Base-by-base conservation (phyloP, 1,284 basidiomycete species). In the Fistulina hepatica region DNA sequence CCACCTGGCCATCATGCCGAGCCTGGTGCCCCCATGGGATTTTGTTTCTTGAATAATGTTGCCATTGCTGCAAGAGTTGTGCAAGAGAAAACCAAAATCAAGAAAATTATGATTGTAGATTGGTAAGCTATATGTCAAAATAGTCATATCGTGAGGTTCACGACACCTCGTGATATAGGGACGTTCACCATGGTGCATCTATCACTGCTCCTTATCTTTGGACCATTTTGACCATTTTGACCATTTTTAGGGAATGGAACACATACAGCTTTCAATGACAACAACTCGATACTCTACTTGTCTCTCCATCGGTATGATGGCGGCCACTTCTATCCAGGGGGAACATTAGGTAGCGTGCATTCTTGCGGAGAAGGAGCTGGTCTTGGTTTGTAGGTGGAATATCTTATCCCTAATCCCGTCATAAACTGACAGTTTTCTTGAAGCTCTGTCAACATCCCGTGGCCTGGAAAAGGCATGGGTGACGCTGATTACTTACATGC, bases 21-120 rank as follows among this genome's bases (percentile, higher is more conserved):
- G 58, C 95, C 95, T 2, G 83, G 94, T 47, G 85, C 92, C 55
- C 86, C 91, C 52, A 97, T 97, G 88, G 95, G 95, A 1, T 99
- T 99, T 60, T 98, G 95, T 60, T 93, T 99, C 64, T 97, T 91
- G 66, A 99, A 99, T 60, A 99, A 99, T 51, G 93, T 95, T 15
- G 85, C 94, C 2, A 84, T 99, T 5, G 93, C 93, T 1, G 74
- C 88, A 32, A 77, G 72, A 56, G 92, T 84, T 23, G 73, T 80
- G 21, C 86, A 82, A 51, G 66, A 80, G 43, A 53, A 69, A 30
- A 83, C 82, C 1, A 54, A 72, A 2, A 62, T 83, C 37, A 84
- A 79, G 54, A 86, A 76, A 52, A 78, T 98, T 11, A 55, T 98
- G 48, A 97, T 98, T 51, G 63, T 98, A 11, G 94, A 98, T 55